A percentile compares a stretch with the other conserved stretches of the same genome.
phyloP scores from a whole-genome alignment of 352 stramenopile species.

The Pythium sp. region DNA sequence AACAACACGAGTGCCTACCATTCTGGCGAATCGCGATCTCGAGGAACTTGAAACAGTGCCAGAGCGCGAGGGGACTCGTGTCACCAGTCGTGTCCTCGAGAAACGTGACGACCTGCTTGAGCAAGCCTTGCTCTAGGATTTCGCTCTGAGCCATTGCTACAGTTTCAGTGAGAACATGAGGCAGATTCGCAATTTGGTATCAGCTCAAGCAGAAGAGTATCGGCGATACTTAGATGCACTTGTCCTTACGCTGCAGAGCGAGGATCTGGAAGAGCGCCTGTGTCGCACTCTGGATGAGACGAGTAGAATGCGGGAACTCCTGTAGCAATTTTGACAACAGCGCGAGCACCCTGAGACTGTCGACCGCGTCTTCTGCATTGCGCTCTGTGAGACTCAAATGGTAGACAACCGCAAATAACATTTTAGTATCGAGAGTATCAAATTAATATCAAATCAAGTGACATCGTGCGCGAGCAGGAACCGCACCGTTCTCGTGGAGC shows the following conservation, averaged over 20 bases:
- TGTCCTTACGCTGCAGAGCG: slow-evolving; percentile 29
- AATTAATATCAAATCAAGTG: not conserved
- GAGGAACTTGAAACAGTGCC: slow-evolving; percentile 53
- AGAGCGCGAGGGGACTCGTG: slow-evolving; percentile 27
- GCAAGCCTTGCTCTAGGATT: slow-evolving; percentile 28
- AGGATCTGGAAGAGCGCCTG: slow-evolving; percentile 48
- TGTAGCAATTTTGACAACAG: slow-evolving; percentile 27
- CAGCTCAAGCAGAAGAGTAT: slow-evolving; percentile 3
- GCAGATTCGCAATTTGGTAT: not conserved
- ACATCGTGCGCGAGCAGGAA: not conserved
- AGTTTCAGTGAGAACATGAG: not conserved
- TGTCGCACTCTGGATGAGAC: slow-evolving; percentile 26
- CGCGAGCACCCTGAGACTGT: slow-evolving; percentile 22
- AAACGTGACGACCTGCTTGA: slow-evolving; percentile 35
- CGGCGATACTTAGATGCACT: not conserved
- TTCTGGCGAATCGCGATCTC: slow-evolving; percentile 39
- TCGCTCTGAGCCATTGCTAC: slow-evolving; percentile 16
- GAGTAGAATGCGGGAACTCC: slow-evolving; percentile 18
- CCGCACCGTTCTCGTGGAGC: slow-evolving; percentile 46
- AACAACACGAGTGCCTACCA: slow-evolving; percentile 19
- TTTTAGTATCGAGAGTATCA: not conserved
- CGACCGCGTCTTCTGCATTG: slow-evolving; percentile 26
- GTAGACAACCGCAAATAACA: not conserved
- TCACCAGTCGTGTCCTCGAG: slow-evolving; percentile 22
- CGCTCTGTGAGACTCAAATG: slow-evolving; percentile 16